A percentile compares a stretch with the other conserved stretches of the same genome.
These are phyloP conservation scores for Lepraria neglecta DNA, from an alignment of 495 filamentous ascomycete genomes.

Conservation along the genomic window DNA sequence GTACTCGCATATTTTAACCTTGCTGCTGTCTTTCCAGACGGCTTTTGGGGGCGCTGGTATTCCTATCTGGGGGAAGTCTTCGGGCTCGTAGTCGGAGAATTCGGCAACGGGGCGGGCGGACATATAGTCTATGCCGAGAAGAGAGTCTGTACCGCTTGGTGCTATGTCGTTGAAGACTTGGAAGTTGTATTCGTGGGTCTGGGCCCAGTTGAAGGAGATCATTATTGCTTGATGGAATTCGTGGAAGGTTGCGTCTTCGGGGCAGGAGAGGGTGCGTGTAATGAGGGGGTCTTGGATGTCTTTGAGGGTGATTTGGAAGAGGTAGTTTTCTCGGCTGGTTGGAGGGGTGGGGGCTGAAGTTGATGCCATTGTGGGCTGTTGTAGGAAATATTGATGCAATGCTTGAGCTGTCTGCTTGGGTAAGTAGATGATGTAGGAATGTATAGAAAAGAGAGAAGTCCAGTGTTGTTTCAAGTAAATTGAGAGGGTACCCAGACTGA, in stretches of 20 bases:
- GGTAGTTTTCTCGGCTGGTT: not conserved
- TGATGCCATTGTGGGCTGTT: not conserved
- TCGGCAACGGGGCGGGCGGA: constrained; percentile 25
- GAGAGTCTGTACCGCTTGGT: not conserved
- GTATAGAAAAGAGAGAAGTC: not conserved
- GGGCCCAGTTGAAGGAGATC: constrained; percentile 33
- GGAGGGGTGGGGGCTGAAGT: not conserved
- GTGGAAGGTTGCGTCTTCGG: constrained; percentile 29
- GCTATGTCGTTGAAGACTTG: not conserved
- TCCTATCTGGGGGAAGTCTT: constrained; percentile 26
- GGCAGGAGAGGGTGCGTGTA: constrained; percentile 34
- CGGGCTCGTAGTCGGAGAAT: constrained; percentile 23
- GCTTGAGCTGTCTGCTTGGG: not conserved
- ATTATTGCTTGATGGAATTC: constrained; percentile 32
- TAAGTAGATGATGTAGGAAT: too few relatives aligned
- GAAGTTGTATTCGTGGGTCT: constrained; percentile 23
- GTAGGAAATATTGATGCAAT: not conserved
- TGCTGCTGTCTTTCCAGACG: constrained; percentile 6
- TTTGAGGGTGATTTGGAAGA: not conserved
- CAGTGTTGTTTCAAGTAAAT: not conserved
- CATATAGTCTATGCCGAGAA: not conserved
- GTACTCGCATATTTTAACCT: constrained; percentile 11
- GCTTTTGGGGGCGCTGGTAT: constrained; percentile 13
- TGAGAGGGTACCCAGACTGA: not conserved
- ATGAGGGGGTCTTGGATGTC: constrained; percentile 25